These are phyloP conservation scores for Verticillium isaacii DNA, from an alignment of 2,329 filamentous ascomycete genomes.

Conservation along the genomic window DNA sequence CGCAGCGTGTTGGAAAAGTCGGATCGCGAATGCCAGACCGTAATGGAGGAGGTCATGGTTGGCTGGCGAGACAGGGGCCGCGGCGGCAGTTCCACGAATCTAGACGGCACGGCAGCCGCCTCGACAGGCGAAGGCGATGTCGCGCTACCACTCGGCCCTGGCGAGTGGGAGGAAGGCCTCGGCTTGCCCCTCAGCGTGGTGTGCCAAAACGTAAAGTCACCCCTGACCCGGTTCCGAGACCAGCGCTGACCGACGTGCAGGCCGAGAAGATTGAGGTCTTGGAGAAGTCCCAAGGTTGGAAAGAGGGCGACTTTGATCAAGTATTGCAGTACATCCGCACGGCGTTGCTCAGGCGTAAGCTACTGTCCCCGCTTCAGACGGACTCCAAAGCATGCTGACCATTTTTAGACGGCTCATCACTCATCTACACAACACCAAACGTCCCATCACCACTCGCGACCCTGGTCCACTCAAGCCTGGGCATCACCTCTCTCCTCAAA, in stretches of 20 bases:
- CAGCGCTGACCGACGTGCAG: slow-evolving; percentile 34
- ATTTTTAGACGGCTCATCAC: slow-evolving; percentile 67
- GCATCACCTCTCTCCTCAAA: slow-evolving; percentile 79
- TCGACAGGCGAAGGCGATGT: slow-evolving; percentile 60
- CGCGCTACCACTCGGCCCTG: slow-evolving; percentile 73
- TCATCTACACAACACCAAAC: slow-evolving; percentile 79
- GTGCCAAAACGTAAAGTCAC: slow-evolving; percentile 75
- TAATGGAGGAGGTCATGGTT: slow-evolving; percentile 82
- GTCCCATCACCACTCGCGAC: slow-evolving; percentile 72
- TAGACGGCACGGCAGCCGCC: slow-evolving; percentile 57
- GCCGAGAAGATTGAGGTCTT: slow-evolving; percentile 85
- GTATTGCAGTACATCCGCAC: slow-evolving; percentile 91
- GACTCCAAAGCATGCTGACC: slow-evolving; percentile 6
- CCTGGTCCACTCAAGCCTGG: slow-evolving; percentile 78
- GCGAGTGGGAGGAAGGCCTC: slow-evolving; percentile 88
- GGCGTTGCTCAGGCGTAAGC: slow-evolving; percentile 76
- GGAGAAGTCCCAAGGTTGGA: slow-evolving; percentile 88
- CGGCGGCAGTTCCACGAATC: slow-evolving; percentile 54
- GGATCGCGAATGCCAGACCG: slow-evolving; percentile 70
- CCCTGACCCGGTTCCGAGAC: too few species aligned
- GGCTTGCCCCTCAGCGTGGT: slow-evolving; percentile 87
- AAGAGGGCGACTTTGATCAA: slow-evolving; percentile 94
- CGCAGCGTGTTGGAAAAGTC: slow-evolving; percentile 71
- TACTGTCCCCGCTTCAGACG: neutral
- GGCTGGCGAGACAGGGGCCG: slow-evolving; percentile 74